Evolutionary conservation across 208 protist species (phyloP).

Genomic region (Leishmania aethiopica): DNA sequence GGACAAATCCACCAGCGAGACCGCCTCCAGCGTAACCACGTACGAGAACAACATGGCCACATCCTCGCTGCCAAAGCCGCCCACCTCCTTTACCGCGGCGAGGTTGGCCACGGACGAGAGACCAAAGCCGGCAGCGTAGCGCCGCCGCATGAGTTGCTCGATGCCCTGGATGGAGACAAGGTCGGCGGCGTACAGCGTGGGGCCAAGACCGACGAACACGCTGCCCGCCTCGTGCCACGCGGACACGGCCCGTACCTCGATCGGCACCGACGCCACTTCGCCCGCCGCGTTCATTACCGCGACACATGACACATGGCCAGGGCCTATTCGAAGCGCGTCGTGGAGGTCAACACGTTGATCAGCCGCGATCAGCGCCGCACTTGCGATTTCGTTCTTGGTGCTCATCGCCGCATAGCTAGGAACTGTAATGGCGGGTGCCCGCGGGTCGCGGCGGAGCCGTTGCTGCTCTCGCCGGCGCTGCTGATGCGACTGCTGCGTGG

Average conservation of each 20-base stretch:
- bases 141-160: constrained; percentile 68
- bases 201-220: constrained; percentile 63
- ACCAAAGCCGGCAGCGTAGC: constrained; percentile 70
- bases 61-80: constrained; percentile 41
- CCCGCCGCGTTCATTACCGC: constrained; percentile 71
- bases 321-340: constrained; percentile 36
- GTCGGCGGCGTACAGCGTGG: constrained; percentile 55
- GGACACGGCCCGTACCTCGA: constrained; percentile 50
- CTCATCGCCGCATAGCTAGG: constrained; percentile 27
- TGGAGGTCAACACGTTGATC: constrained; percentile 30
- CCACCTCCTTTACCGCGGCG: constrained; percentile 32
- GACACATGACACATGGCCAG: constrained; percentile 55
- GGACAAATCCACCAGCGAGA: constrained; percentile 40
- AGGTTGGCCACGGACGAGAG: constrained; percentile 56
- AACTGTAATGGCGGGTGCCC: constrained; percentile 19
- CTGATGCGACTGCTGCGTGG: constrained; percentile 11
- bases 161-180: constrained; percentile 58
- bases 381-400: constrained; percentile 28
- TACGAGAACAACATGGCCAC: constrained; percentile 56
- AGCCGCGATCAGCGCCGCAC: constrained; percentile 23
- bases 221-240: constrained; percentile 64
- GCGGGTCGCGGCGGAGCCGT: constrained; percentile 9
- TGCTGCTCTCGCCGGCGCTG: constrained; percentile 7
- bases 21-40: constrained; percentile 59
- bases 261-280: constrained; percentile 59